Evolutionary conservation across 2,329 filamentous ascomycete genomes (phyloP).

Genomic region (Davidsoniella australis): DNA sequence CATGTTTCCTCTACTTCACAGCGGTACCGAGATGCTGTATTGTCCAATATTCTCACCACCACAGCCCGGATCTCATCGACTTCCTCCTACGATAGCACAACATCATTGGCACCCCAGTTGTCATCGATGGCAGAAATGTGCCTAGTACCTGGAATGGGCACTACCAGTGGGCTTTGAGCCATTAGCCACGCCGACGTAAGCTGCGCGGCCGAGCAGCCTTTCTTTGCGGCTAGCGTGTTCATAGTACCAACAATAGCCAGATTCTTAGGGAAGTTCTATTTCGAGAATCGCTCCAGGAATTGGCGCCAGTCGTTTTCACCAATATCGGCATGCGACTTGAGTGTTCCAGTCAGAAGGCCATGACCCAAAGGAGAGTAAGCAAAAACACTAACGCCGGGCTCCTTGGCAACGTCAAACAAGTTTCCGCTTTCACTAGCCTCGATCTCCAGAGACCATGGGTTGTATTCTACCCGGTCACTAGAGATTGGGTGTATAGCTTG

Average conservation of each 20-base stretch:
- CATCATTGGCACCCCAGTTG: constrained; percentile 22
- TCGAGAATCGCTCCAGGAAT: constrained; percentile 15
- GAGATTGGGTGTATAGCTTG: constrained; percentile 31
- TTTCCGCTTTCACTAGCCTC: constrained; percentile 29
- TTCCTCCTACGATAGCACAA: constrained; percentile 21
- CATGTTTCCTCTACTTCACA: background rate
- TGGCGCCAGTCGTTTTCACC: constrained; percentile 16
- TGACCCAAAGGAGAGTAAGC: constrained; percentile 43
- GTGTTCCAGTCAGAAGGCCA: constrained; percentile 36
- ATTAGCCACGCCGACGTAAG: constrained; percentile 47
- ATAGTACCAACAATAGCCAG: constrained; percentile 34
- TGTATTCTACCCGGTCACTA: constrained; percentile 38
- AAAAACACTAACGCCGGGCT: constrained; percentile 39
- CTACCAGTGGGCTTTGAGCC: constrained; percentile 40
- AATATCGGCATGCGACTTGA: constrained; percentile 29
- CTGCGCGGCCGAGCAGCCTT: constrained; percentile 37
- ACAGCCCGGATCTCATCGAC: constrained; percentile 17
- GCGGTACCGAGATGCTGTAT: background rate
- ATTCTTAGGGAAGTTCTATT: constrained; percentile 28
- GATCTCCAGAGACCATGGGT: constrained; percentile 37
- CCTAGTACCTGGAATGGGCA: constrained; percentile 39
- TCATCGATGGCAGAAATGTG: constrained; percentile 29
- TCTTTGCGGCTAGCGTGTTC: constrained; percentile 30
- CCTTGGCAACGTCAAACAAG: constrained; percentile 36
- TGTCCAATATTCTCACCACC: background rate